Base-by-base conservation (phyloP, 2,329 filamentous ascomycete genomes). In the Trichophyton schoenleinii region DNA sequence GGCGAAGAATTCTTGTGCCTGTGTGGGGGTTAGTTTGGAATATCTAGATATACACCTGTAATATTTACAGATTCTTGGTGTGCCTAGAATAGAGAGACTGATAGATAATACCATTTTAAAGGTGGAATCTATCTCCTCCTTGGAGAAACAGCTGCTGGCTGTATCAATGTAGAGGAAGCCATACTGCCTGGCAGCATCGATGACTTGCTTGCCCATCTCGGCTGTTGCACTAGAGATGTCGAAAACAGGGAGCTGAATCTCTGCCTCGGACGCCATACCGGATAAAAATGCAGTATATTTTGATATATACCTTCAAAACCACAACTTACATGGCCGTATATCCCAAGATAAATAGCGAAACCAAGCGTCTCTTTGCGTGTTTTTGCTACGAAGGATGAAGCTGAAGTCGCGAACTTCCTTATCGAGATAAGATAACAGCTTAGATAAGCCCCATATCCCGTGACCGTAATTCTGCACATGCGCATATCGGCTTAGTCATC, bases 81-180 rank as follows among this genome's bases (percentile, higher is more conserved):
- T 8, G 6, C 18, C 9, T 25, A 13, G 18, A 38, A 13, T 38
- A 2, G 11, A 13, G 15, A 13, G 22, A 62, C 15, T 59, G 57
- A 4, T 25, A 58, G 57, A 31, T 3, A 22, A 11, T 78, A 94
- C 91, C 70, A 95, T 73, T 13, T 80, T 76, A 77, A 96, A 97
- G 7, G 87, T 86, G 52, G 79, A 77, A 8, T 88, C 80, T 46
- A 96, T 83, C 60, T 86, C 81, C 31, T 80, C 74, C 0, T 80
- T 74, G 0, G 86, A 78, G 57, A 96, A 89, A 63, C 87, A 84
- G 11, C 80, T 78, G 49, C 85, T 87, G 22, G 84, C 81, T 69
- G 89, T 91, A 70, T 85, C 86, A 68, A 97, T 85, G 71, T 94
- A 97, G 64, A 96, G 83, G 73, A 97, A 97, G 64, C 92, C 92